Base-by-base conservation (phyloP, 106 monocot species). In the Acorus calamus region DNA sequence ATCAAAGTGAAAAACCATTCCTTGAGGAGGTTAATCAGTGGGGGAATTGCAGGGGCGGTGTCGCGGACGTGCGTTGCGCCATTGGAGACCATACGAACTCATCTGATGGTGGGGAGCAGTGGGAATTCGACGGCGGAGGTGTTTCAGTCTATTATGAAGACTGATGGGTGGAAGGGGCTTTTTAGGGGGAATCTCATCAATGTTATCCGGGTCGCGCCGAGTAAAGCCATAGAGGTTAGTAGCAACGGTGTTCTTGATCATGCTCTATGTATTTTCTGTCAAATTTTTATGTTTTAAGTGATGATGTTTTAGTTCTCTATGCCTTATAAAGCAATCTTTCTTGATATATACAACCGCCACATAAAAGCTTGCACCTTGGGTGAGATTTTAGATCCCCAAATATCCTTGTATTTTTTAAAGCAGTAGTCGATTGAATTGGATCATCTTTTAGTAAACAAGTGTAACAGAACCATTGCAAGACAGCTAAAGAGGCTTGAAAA, bases 171-270 rank as follows among this genome's bases (percentile, higher is more conserved):
- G 94, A 80, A 65, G 53, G 94, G 94, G 41, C 69, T 96, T 68
- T 96, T 96, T 69, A 71, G 93, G 50, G 94, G 94, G 10, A 96
- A 96, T 82, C 67, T 96, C 60, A 90, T 96, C 12, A 96, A 96
- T 73, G 94, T 96, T 42, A 87, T 96, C 55, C 81, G 94, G 54
- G 87, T 96, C 63, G 90, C 94, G 2, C 94, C 94, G 10, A 85
- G 94, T 84, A 90, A 91, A 62, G 94, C 94, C 10, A 87, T 96
- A 47, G 94, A 96, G 94, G 94, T 96, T 76, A 63, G 57, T 52
- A 12, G 14, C 62, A 13, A 3, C 47, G 65, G 9, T 28, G 28
- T 28, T 28, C 28, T 28, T 28, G 28, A 28, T 28, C 28, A 28
- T 28, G 3, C 5, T 46, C 10, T 59, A 2, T 5, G 4, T 7